Conservation (phyloP, 768 basidiomycete genomes). For the Mycena crocata region DNA sequence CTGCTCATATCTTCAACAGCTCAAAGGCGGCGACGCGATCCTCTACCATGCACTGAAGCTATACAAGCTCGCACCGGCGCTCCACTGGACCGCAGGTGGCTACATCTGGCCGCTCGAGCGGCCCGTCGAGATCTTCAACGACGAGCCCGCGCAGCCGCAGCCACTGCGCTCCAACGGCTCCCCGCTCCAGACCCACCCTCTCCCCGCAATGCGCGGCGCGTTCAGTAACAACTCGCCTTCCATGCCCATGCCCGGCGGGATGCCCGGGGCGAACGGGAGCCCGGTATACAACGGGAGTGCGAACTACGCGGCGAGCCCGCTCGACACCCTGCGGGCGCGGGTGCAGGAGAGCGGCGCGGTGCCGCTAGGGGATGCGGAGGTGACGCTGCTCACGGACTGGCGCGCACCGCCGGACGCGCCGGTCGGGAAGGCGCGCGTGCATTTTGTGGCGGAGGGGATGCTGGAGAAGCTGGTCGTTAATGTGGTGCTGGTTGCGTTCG, state of each 20-base stretch:
- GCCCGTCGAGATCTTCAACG: conserved; percentile 70
- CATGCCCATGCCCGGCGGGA: conserved; percentile 33
- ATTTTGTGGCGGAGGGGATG: conserved; percentile 73
- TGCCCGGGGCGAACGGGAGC: too few species aligned
- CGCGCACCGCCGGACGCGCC: conserved; percentile 42
- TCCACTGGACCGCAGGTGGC: conserved; percentile 86
- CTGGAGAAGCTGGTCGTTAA: conserved; percentile 83
- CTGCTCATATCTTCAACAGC: conserved; percentile 50
- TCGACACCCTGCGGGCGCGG: conserved; percentile 56
- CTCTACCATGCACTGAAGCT: conserved; percentile 82
- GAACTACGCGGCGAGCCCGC: conserved; percentile 42
- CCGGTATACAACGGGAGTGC: too few species aligned
- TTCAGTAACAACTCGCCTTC: conserved; percentile 61
- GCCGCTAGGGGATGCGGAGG: conserved; percentile 70
- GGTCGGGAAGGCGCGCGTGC: conserved; percentile 75
- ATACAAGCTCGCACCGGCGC: conserved; percentile 78
- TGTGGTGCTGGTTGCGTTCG: conserved; percentile 75
- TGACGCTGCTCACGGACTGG: conserved; percentile 67
- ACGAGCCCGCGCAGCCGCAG: conserved; percentile 44
- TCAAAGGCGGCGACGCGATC: conserved; percentile 82
- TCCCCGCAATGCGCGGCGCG: conserved; percentile 48
- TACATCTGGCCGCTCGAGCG: conserved; percentile 84
- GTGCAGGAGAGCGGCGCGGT: conserved; percentile 80
- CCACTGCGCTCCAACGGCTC: conserved; percentile 37
- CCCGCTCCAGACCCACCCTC: conserved; percentile 32